A percentile compares a stretch with the other conserved stretches of the same genome.
Evolutionary conservation across 164 flowering plant species (phyloP).

Genomic region (Chimonanthus praecox): DNA sequence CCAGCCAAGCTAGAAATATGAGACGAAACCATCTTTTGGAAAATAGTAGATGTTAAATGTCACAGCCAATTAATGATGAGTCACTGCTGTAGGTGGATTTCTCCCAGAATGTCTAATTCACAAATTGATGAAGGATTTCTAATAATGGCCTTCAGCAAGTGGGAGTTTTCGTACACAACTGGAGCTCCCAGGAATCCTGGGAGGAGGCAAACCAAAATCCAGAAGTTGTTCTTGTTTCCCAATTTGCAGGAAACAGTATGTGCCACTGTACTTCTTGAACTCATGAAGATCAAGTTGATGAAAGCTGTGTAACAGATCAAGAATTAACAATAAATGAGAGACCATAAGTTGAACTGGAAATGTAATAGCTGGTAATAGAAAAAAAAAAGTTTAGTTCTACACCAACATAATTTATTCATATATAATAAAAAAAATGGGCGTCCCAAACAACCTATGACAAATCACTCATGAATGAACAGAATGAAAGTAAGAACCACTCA

Average conservation of each 20-base stretch:
- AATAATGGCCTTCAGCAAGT: slow-evolving; percentile 56
- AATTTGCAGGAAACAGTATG: slow-evolving; percentile 73
- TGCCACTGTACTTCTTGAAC: slow-evolving; percentile 58
- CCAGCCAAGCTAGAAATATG: slow-evolving; percentile 32
- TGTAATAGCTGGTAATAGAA: background rate
- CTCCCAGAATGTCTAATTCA: slow-evolving; percentile 15
- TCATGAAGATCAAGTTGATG: slow-evolving; percentile 62
- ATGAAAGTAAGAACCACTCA: too few relatives aligned
- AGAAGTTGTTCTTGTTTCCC: slow-evolving; percentile 87
- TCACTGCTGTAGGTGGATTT: slow-evolving; percentile 16
- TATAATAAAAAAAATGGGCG: too few relatives aligned
- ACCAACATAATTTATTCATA: too few relatives aligned
- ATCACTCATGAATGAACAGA: too few relatives aligned
- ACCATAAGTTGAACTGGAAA: background rate
- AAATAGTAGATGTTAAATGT: background rate
- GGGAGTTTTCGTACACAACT: slow-evolving; percentile 41
- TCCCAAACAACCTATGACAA: too few relatives aligned
- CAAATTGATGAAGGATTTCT: slow-evolving; percentile 38
- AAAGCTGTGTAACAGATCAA: slow-evolving; percentile 36
- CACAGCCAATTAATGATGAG: slow-evolving; percentile 3
- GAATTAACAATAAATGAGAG: background rate
- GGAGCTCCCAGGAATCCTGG: slow-evolving; percentile 60
- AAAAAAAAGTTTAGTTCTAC: too few relatives aligned
- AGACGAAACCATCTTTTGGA: slow-evolving; percentile 59
- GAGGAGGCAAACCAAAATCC: slow-evolving; percentile 61